These are phyloP conservation scores for Calonectria pseudoreteaudii DNA, from an alignment of 2,329 filamentous ascomycete genomes.

Conservation along the genomic window DNA sequence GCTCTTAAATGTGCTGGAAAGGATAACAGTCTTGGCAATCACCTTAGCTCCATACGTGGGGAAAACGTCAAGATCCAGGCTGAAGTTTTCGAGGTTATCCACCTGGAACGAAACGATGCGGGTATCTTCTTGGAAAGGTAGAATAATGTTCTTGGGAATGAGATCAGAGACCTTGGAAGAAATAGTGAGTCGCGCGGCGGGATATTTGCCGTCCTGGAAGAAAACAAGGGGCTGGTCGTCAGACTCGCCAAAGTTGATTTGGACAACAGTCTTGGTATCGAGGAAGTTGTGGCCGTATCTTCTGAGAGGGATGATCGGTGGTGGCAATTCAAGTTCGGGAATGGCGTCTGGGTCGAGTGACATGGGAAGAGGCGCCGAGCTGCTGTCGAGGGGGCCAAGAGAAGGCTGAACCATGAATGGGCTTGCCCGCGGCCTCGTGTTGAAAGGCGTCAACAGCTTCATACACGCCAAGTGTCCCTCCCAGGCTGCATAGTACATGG, in stretches of 20 bases:
- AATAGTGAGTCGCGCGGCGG: slow-evolving; percentile 92
- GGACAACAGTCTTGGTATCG: slow-evolving; percentile 95
- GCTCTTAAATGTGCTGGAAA: slow-evolving; percentile 86
- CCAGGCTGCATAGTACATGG: slow-evolving; percentile 99
- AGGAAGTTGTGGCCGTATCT: slow-evolving; percentile 98
- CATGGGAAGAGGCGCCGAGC: slow-evolving; percentile 68
- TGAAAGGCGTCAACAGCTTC: slow-evolving; percentile 79
- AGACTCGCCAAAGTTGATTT: slow-evolving; percentile 86
- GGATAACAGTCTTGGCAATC: slow-evolving; percentile 93
- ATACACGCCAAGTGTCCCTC: slow-evolving; percentile 97
- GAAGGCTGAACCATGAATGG: slow-evolving; percentile 57
- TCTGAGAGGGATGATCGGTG: slow-evolving; percentile 93
- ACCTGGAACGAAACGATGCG: slow-evolving; percentile 95
- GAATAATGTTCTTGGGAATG: slow-evolving; percentile 94
- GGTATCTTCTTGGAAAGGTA: slow-evolving; percentile 96
- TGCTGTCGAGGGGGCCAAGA: slow-evolving; percentile 59
- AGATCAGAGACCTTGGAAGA: slow-evolving; percentile 96
- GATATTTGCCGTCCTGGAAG: slow-evolving; percentile 97
- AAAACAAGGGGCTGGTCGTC: slow-evolving; percentile 87
- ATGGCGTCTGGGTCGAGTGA: slow-evolving; percentile 87
- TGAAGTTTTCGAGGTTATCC: slow-evolving; percentile 91
- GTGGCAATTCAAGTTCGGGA: slow-evolving; percentile 89
- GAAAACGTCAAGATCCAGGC: slow-evolving; percentile 97
- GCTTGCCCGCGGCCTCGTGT: slow-evolving; percentile 56
- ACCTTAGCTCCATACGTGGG: slow-evolving; percentile 97